Evolutionary conservation across 352 stramenopile species (phyloP).

Genomic region (Globisporangium carolinianum): DNA sequence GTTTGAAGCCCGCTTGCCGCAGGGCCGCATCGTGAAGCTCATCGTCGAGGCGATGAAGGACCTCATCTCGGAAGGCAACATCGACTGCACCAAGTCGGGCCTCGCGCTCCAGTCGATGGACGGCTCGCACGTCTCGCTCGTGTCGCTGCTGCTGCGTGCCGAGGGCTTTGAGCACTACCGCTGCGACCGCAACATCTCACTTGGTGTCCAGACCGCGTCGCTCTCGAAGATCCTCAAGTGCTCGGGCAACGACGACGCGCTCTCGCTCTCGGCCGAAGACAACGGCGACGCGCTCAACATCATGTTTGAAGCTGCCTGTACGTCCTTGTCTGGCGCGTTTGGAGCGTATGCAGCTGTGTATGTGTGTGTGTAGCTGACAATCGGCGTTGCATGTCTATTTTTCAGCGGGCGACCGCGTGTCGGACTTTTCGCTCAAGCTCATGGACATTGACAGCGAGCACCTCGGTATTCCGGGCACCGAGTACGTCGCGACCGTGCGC

Average conservation of each 20-base stretch:
- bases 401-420: constrained; percentile 87
- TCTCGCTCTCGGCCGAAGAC: constrained; percentile 98
- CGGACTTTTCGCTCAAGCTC: constrained; percentile 98
- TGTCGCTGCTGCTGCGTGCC: constrained; percentile 90
- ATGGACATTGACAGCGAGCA: constrained; percentile 99
- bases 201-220: constrained; percentile 97
- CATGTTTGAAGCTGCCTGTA: constrained; percentile 96
- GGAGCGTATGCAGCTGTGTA: constrained; percentile 22
- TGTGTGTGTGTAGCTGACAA: constrained; percentile 15
- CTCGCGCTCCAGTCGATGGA: constrained; percentile 98
- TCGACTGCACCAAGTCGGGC: constrained; percentile 92
- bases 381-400: background rate
- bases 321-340: constrained; percentile 9
- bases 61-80: constrained; percentile 98
- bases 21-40: constrained; percentile 97
- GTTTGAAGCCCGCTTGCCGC: constrained; percentile 97
- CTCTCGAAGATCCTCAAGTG: constrained; percentile 99
- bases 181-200: constrained; percentile 95
- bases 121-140: constrained; percentile 97
- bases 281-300: constrained; percentile 94
- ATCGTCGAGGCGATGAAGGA: constrained; percentile 99
- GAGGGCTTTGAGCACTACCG: constrained; percentile 98
- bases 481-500: constrained; percentile 94
- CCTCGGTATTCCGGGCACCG: constrained; percentile 97
- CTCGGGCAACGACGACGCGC: constrained; percentile 95